A percentile compares a stretch with the other conserved stretches of the same genome.
Conservation (phyloP, 306 rosid species). For the Quercus wislizeni region DNA sequence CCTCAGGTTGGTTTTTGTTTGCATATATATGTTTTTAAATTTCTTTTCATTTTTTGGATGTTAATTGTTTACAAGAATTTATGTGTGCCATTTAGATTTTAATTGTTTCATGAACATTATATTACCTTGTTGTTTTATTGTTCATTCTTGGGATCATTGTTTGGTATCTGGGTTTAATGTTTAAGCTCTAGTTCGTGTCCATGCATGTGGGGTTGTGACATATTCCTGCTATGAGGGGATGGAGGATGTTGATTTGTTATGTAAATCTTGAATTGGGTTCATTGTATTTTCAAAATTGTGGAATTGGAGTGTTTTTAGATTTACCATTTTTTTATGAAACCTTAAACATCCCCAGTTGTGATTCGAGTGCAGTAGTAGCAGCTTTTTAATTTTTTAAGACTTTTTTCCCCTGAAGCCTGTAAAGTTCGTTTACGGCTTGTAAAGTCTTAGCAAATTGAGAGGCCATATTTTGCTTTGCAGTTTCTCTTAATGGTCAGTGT, state of each 20-base stretch:
- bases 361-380: neutral
- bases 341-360: too few species aligned
- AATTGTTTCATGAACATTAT: neutral
- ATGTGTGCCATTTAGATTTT: neutral
- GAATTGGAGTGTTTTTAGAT: neutral
- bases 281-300: neutral
- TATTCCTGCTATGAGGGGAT: neutral
- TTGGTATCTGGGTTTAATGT: neutral
- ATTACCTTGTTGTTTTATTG: neutral
- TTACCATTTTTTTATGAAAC: too few species aligned
- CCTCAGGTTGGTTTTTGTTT: neutral
- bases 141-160: neutral
- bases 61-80: neutral
- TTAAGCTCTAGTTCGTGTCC: neutral
- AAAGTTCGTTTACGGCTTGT: neutral
- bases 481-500: neutral
- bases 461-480: neutral
- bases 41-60: neutral
- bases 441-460: neutral
- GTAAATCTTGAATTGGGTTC: constrained; percentile 2
- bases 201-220: neutral
- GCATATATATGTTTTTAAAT: neutral
- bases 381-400: neutral
- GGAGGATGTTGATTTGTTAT: neutral
- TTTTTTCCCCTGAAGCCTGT: constrained; percentile 13